Conservation (phyloP, 2,329 filamentous ascomycete genomes). For the Alternaria longipes region DNA sequence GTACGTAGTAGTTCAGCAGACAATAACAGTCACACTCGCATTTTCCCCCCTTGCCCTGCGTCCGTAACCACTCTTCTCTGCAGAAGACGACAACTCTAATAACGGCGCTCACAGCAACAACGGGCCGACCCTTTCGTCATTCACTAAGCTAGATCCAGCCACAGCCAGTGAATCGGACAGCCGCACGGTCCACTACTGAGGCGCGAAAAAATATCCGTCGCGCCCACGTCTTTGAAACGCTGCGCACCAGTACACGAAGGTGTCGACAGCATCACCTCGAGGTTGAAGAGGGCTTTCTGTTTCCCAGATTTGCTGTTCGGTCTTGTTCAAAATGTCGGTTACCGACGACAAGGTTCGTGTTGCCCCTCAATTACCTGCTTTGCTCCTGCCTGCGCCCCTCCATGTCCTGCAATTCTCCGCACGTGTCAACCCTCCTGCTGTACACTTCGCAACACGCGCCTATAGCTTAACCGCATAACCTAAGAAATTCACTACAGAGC, state of each 20-base stretch:
- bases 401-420: conserved; percentile 20
- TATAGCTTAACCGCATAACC: conserved; percentile 5
- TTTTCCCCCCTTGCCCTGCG: conserved; percentile 8
- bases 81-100: conserved; percentile 12
- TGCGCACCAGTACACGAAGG: conserved; percentile 34
- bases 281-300: conserved; percentile 20
- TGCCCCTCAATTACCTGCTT: conserved; percentile 40
- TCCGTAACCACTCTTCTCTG: conserved; percentile 15
- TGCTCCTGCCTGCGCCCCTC: conserved; percentile 23
- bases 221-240: conserved; percentile 19
- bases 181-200: conserved; percentile 27
- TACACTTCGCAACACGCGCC: conserved; percentile 4
- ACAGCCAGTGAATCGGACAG: conserved; percentile 32
- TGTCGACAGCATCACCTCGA: conserved; percentile 31
- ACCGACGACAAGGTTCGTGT: conserved; percentile 51
- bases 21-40: conserved; percentile 12
- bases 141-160: conserved; percentile 36
- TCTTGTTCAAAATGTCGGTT: conserved; percentile 44
- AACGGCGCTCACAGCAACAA: conserved; percentile 33
- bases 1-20: conserved; percentile 15
- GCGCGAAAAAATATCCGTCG: conserved; percentile 35
- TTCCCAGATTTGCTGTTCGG: conserved; percentile 19
- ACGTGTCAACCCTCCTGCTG: conserved; percentile 5
- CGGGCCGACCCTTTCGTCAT: conserved; percentile 50
- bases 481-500: conserved; percentile 28